Conservation (phyloP, 108 stramenopile genomes). For the Nitzschia inconspicua region DNA sequence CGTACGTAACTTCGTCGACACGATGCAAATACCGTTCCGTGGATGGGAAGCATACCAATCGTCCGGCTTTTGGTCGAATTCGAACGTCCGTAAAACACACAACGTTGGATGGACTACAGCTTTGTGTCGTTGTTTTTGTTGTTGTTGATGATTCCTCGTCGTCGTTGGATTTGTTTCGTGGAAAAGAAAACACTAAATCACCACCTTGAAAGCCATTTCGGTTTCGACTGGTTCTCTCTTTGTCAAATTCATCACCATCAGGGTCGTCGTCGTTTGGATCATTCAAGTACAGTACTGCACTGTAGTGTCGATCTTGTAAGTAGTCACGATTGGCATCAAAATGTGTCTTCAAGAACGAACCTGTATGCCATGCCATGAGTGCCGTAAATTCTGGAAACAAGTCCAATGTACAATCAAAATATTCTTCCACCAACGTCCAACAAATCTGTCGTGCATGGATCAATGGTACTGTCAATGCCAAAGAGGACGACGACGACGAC, state of each 20-base stretch:
- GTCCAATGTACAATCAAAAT: background rate
- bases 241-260: background rate
- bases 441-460: background rate
- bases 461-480: too few species aligned
- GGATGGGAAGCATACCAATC: slow-evolving; percentile 4
- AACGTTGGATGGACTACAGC: too few species aligned
- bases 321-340: slow-evolving; percentile 3
- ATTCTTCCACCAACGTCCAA: too few species aligned
- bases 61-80: background rate
- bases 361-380: background rate
- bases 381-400: slow-evolving; percentile 1
- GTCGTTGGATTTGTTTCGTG: background rate
- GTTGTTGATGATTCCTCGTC: background rate
- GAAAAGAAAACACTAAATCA: background rate
- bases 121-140: background rate
- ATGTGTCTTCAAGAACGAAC: background rate
- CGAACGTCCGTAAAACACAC: too few species aligned
- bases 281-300: background rate
- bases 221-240: background rate
- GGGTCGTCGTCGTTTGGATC: background rate
- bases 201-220: background rate
- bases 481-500: too few species aligned
- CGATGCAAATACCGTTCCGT: background rate
- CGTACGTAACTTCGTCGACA: background rate
- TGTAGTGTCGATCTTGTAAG: background rate